Evolutionary conservation across 176 grass and related monocot species (phyloP).

Genomic region (Oryza nivara): DNA sequence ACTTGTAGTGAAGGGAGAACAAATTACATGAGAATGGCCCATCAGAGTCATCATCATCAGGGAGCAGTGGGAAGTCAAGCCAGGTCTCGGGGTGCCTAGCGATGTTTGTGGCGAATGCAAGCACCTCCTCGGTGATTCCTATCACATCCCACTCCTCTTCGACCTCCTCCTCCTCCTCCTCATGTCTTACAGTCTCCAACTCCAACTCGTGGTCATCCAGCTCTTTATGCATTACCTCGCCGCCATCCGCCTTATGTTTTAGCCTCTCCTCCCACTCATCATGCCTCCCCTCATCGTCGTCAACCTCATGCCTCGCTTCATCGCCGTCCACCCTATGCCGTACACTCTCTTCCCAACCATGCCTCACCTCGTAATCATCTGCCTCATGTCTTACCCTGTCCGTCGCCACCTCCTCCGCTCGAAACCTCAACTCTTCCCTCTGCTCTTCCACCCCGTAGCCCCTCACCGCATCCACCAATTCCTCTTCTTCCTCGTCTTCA

Average conservation of each 20-base stretch:
- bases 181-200: slow-evolving; percentile 12
- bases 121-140: slow-evolving; percentile 84
- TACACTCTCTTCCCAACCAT: slow-evolving; percentile 31
- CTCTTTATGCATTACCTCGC: slow-evolving; percentile 22
- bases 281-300: not conserved
- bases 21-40: slow-evolving; percentile 71
- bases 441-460: slow-evolving; percentile 16
- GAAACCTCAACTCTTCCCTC: not conserved
- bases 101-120: slow-evolving; percentile 84
- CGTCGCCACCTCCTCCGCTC: not conserved
- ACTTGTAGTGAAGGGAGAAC: slow-evolving; percentile 1
- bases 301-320: not conserved
- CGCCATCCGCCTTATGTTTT: not conserved
- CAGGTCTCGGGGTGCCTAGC: slow-evolving; percentile 91
- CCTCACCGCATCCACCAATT: slow-evolving; percentile 18
- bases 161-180: slow-evolving; percentile 38
- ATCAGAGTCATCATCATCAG: slow-evolving; percentile 77
- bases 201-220: slow-evolving; percentile 8
- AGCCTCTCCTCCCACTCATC: not conserved
- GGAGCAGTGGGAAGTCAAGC: slow-evolving; percentile 90
- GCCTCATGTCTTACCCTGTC: not conserved
- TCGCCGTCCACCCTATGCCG: slow-evolving; percentile 3
- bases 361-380: slow-evolving; percentile 14
- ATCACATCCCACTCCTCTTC: slow-evolving; percentile 62
- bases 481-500: slow-evolving; percentile 61